A percentile compares a stretch with the other conserved stretches of the same genome.
Conservation (phyloP, 139 green algal genomes). For the Astrephomene gubernaculifera region DNA sequence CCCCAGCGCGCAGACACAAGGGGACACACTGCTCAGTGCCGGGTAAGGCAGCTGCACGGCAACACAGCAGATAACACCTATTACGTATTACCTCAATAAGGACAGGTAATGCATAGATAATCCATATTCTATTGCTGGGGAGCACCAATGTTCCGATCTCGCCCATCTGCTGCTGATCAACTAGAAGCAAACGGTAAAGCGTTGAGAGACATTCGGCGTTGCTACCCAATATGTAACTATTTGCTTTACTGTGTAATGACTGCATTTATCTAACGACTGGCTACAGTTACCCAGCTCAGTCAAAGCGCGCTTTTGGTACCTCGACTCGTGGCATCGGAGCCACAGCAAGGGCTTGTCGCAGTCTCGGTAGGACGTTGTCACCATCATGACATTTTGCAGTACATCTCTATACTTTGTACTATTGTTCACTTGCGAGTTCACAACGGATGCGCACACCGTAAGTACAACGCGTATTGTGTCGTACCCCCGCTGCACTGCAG, state of each 20-base stretch:
- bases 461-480: not conserved
- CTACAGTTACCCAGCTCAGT: not conserved
- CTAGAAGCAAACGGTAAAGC: not conserved
- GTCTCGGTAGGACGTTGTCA: not conserved
- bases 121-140: not conserved
- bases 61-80: not conserved
- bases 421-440: too few species aligned
- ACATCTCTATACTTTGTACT: too few species aligned
- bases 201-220: not conserved
- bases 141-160: not conserved
- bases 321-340: slow-evolving; percentile 8
- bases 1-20: too few species aligned
- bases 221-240: too few species aligned
- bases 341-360: not conserved
- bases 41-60: too few species aligned
- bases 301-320: not conserved
- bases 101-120: not conserved
- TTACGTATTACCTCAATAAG: not conserved
- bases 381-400: too few species aligned
- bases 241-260: too few species aligned
- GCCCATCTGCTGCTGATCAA: not conserved
- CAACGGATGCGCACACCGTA: too few species aligned
- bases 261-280: not conserved
- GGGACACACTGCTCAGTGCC: too few species aligned
- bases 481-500: not conserved